A percentile compares a stretch with the other conserved stretches of the same genome.
Conservation (phyloP, 2,329 filamentous ascomycete genomes). For the Fusarium fracticaudum region DNA sequence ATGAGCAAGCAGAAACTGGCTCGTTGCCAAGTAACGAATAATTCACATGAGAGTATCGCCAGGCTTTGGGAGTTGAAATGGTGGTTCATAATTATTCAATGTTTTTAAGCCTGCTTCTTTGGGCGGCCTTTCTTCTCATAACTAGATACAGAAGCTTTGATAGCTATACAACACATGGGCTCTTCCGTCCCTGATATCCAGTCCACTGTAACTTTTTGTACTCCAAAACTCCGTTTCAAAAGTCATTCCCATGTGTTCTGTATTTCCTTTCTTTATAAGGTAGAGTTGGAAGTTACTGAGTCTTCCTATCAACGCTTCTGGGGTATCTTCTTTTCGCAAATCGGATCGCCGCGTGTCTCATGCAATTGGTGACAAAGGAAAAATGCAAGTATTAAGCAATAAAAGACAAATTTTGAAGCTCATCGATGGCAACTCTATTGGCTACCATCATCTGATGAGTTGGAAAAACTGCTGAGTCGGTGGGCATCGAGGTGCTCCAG, state of each 20-base stretch:
- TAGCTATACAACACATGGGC: slow-evolving; percentile 29
- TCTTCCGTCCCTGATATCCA: slow-evolving; percentile 18
- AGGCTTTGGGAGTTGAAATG: slow-evolving; percentile 4
- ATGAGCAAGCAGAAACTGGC: not conserved
- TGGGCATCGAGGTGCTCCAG: slow-evolving; percentile 49
- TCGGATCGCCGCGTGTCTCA: slow-evolving; percentile 43
- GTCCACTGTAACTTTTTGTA: slow-evolving; percentile 27
- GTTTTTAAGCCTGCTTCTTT: slow-evolving; percentile 30
- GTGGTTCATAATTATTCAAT: slow-evolving; percentile 22
- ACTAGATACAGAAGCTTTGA: slow-evolving; percentile 32
- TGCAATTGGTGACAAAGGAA: slow-evolving; percentile 32
- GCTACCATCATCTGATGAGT: slow-evolving; percentile 31
- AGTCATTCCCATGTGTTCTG: slow-evolving; percentile 37
- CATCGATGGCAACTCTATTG: slow-evolving; percentile 12
- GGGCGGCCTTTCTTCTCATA: slow-evolving; percentile 25
- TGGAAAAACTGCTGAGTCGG: slow-evolving; percentile 37
- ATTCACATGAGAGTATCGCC: slow-evolving; percentile 7
- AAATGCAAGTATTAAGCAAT: slow-evolving; percentile 21
- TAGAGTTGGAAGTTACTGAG: slow-evolving; percentile 29
- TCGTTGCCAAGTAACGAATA: not conserved
- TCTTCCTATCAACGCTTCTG: slow-evolving; percentile 44
- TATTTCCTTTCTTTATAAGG: slow-evolving; percentile 40
- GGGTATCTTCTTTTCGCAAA: slow-evolving; percentile 42
- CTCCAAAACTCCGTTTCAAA: slow-evolving; percentile 24
- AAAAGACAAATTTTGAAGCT: not conserved